phyloP scores from a whole-genome alignment of 257 asterid genomes.

The Solanum medicagineum region DNA sequence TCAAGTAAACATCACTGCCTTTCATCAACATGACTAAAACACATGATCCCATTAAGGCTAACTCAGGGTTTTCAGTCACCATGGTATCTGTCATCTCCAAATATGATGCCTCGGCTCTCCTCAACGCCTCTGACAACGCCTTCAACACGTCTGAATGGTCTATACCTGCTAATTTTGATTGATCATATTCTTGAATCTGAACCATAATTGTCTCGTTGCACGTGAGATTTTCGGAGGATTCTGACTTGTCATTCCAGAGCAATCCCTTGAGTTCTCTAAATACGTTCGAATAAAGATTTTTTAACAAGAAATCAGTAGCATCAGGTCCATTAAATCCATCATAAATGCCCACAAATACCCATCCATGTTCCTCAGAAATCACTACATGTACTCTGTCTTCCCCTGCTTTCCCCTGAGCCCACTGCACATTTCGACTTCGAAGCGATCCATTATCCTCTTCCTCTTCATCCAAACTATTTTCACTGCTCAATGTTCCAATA shows the following conservation, averaged over 20 bases:
- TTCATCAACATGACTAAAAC: slow-evolving; percentile 91
- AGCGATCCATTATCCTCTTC: slow-evolving; percentile 52
- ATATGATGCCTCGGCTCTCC: slow-evolving; percentile 64
- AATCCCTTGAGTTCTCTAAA: slow-evolving; percentile 72
- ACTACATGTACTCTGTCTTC: slow-evolving; percentile 85
- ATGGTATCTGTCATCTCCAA: slow-evolving; percentile 72
- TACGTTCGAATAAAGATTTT: slow-evolving; percentile 59
- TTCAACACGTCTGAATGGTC: slow-evolving; percentile 58
- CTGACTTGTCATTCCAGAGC: slow-evolving; percentile 58
- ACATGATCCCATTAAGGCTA: slow-evolving; percentile 94
- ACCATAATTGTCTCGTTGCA: background rate
- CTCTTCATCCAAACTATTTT: slow-evolving; percentile 45
- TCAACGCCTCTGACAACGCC: slow-evolving; percentile 71
- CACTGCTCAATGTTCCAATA: slow-evolving; percentile 33
- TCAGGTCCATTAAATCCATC: slow-evolving; percentile 96
- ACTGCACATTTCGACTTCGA: slow-evolving; percentile 70
- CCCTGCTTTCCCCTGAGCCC: slow-evolving; percentile 99
- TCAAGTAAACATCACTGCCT: slow-evolving; percentile 74
- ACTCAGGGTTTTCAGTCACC: slow-evolving; percentile 74
- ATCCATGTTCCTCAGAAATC: slow-evolving; percentile 73
- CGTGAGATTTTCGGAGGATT: slow-evolving; percentile 14
- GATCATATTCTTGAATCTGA: slow-evolving; percentile 1
- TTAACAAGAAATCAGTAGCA: slow-evolving; percentile 76
- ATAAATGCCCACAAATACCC: slow-evolving; percentile 91
- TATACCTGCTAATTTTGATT: background rate